These are phyloP conservation scores for Cutaneotrichosporon daszewskae DNA, from an alignment of 1,284 basidiomycete genomes.

Conservation along the genomic window DNA sequence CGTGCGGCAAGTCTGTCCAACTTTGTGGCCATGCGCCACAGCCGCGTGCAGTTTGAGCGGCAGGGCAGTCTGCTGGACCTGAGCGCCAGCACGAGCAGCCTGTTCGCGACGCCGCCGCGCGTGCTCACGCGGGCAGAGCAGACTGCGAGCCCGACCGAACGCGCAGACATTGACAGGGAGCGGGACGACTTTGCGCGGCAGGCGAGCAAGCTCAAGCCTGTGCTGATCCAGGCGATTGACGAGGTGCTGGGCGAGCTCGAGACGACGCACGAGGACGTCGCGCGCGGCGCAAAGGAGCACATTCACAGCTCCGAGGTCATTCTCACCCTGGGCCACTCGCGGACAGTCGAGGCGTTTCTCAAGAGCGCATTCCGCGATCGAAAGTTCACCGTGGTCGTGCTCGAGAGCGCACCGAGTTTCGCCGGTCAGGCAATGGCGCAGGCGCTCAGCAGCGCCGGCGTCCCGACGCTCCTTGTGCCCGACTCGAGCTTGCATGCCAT, in stretches of 20 bases:
- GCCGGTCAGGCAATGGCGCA: slow-evolving; percentile 80
- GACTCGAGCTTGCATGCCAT: slow-evolving; percentile 92
- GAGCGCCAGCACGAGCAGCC: slow-evolving; percentile 23
- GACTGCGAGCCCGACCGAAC: background rate
- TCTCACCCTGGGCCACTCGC: slow-evolving; percentile 87
- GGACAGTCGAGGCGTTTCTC: slow-evolving; percentile 89
- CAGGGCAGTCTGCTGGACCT: slow-evolving; percentile 23
- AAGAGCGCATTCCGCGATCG: slow-evolving; percentile 82
- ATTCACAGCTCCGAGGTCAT: slow-evolving; percentile 97
- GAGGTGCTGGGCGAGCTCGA: slow-evolving; percentile 94
- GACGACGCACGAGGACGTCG: slow-evolving; percentile 89
- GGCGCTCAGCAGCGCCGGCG: slow-evolving; percentile 67
- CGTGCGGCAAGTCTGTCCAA: slow-evolving; percentile 39
- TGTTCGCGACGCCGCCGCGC: slow-evolving; percentile 32
- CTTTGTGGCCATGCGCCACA: slow-evolving; percentile 47
- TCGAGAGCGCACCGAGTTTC: slow-evolving; percentile 88
- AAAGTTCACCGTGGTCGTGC: slow-evolving; percentile 93
- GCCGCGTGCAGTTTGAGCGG: slow-evolving; percentile 42
- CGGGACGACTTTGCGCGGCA: slow-evolving; percentile 44
- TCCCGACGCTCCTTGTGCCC: slow-evolving; percentile 90
- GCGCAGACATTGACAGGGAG: slow-evolving; percentile 12
- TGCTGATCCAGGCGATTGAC: slow-evolving; percentile 81
- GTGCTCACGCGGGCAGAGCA: background rate
- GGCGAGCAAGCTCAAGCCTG: slow-evolving; percentile 46
- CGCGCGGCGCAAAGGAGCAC: slow-evolving; percentile 90